These are phyloP conservation scores for Ganoderma lingzhi DNA, from an alignment of 1,284 basidiomycete species.

Conservation along the genomic window DNA sequence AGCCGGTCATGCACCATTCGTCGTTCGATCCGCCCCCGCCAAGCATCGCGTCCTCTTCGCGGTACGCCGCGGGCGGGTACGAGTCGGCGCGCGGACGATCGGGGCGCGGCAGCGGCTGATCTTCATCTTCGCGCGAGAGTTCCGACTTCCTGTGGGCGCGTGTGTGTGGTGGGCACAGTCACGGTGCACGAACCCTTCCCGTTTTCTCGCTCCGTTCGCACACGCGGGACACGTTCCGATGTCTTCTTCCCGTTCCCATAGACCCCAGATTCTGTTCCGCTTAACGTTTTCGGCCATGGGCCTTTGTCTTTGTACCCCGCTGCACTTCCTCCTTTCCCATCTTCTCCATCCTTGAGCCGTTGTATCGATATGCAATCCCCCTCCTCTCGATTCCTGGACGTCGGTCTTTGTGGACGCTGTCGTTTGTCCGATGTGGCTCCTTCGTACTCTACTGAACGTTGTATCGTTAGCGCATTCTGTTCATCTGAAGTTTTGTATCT, in stretches of 20 bases:
- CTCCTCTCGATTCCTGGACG: too few relatives aligned
- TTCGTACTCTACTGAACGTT: constrained; percentile 18
- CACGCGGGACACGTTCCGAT: background rate
- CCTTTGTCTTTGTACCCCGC: background rate
- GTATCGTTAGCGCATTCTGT: constrained; percentile 11
- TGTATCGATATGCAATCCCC: constrained; percentile 27
- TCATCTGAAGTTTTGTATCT: background rate
- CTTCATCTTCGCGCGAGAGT: constrained; percentile 1
- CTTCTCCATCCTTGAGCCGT: constrained; percentile 6
- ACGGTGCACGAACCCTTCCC: constrained; percentile 11
- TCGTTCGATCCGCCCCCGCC: constrained; percentile 35
- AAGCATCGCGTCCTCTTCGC: constrained; percentile 36
- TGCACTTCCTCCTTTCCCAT: background rate
- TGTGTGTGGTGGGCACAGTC: too few relatives aligned
- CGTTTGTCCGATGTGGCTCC: background rate
- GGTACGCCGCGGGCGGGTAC: constrained; percentile 28
- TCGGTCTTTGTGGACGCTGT: background rate
- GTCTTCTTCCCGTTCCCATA: constrained; percentile 13
- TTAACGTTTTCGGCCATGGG: background rate
- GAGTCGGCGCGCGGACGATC: constrained; percentile 16
- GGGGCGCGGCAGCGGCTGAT: constrained; percentile 28
- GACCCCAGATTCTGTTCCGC: background rate
- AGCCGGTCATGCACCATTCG: constrained; percentile 28
- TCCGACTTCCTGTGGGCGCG: background rate
- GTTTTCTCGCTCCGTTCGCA: background rate